Conservation (phyloP, 2,329 filamentous ascomycete species). For the Macrophomina tecta region DNA sequence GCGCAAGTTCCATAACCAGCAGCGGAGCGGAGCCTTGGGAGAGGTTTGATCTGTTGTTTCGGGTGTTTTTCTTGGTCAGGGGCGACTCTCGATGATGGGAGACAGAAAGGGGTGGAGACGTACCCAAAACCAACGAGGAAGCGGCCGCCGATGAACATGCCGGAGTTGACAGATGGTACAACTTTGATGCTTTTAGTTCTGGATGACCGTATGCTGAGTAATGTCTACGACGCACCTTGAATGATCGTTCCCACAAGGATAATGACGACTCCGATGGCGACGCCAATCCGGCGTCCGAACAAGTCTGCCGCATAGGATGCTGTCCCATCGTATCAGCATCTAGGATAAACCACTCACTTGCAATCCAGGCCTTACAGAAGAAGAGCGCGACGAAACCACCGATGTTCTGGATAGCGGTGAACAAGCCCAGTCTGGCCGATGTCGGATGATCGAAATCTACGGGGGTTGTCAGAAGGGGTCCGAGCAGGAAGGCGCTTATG, state of each 20-base stretch:
- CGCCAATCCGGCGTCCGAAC: constrained; percentile 53
- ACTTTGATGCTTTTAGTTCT: neutral
- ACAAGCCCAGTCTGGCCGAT: constrained; percentile 50
- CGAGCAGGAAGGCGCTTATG: constrained; percentile 25
- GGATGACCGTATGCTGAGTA: neutral
- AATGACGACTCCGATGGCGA: constrained; percentile 61
- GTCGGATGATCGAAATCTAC: constrained; percentile 39
- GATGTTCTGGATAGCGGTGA: constrained; percentile 57
- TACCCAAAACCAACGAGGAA: constrained; percentile 67
- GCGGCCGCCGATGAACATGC: constrained; percentile 64
- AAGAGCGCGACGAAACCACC: constrained; percentile 54
- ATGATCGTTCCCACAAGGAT: constrained; percentile 60
- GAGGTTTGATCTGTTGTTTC: constrained; percentile 54
- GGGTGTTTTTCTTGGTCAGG: constrained; percentile 31
- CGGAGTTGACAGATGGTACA: constrained; percentile 28
- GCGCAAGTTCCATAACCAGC: constrained; percentile 68
- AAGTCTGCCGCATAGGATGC: constrained; percentile 31
- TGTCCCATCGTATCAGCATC: constrained; percentile 2
- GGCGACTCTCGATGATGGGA: neutral
- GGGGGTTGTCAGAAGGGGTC: constrained; percentile 6
- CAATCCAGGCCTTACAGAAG: constrained; percentile 42
- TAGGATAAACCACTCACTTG: neutral
- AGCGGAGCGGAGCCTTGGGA: constrained; percentile 53
- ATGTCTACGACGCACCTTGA: constrained; percentile 41
- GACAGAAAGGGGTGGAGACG: constrained; percentile 50